Evolutionary conservation across 805 yeast genomes (phyloP).

Genomic region (Starmerella etchellsii): DNA sequence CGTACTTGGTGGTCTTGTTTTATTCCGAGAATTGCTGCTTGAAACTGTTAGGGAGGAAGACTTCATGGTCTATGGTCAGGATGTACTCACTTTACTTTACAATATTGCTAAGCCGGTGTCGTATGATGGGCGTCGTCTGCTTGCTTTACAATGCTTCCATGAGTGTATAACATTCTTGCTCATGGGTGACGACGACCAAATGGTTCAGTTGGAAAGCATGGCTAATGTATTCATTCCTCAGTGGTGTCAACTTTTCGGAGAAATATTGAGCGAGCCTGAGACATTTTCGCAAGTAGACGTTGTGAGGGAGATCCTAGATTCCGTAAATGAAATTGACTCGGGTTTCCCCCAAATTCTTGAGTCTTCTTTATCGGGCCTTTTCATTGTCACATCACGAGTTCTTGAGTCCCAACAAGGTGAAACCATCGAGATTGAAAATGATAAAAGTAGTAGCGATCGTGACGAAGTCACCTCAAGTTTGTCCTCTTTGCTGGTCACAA

Average conservation of each 20-base stretch:
- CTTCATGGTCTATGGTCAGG: constrained; percentile 55
- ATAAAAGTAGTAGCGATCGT: background rate
- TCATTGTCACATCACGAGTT: constrained; percentile 1
- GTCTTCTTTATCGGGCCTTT: constrained; percentile 15
- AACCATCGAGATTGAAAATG: background rate
- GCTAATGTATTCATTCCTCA: constrained; percentile 14
- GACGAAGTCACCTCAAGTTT: constrained; percentile 16
- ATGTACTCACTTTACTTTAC: constrained; percentile 18
- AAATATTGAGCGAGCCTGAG: background rate
- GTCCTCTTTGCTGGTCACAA: constrained; percentile 15
- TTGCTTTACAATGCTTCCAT: constrained; percentile 26
- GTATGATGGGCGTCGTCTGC: constrained; percentile 8
- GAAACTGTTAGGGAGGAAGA: constrained; percentile 78
- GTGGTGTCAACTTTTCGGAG: constrained; percentile 12
- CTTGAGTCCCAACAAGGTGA: background rate
- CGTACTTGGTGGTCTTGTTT: constrained; percentile 28
- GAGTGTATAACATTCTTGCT: constrained; percentile 25
- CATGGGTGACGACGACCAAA: constrained; percentile 24
- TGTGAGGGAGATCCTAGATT: constrained; percentile 16
- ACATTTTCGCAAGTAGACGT: constrained; percentile 5
- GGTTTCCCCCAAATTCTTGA: constrained; percentile 18
- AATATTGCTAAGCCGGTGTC: constrained; percentile 16
- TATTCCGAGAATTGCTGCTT: constrained; percentile 57
- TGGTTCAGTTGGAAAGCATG: constrained; percentile 13
- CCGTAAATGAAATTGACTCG: constrained; percentile 18